Conservation (phyloP, 257 asterid genomes). For the Fraxinus anomala region DNA sequence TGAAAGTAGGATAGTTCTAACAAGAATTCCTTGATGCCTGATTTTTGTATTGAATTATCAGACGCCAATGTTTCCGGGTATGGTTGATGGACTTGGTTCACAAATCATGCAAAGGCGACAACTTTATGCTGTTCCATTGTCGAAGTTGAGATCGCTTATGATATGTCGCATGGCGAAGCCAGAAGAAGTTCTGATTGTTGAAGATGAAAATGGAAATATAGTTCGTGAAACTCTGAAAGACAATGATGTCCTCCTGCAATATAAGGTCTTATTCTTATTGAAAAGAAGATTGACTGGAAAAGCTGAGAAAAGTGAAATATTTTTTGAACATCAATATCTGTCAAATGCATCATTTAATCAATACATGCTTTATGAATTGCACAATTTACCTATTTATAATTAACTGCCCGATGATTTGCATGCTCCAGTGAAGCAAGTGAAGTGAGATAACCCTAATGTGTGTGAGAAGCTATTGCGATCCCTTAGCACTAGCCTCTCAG, state of each 20-base stretch:
- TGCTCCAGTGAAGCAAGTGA: background rate
- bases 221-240: conserved; percentile 99
- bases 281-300: background rate
- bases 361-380: background rate
- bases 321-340: background rate
- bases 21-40: conserved; percentile 17
- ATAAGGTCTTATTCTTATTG: conserved; percentile 54
- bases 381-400: background rate
- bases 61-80: conserved; percentile 71
- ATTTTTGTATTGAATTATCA: conserved; percentile 41
- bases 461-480: background rate
- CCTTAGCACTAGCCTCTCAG: background rate
- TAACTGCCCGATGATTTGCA: background rate
- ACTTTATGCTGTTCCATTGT: conserved; percentile 87
- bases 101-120: conserved; percentile 83
- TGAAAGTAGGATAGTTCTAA: background rate
- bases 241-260: conserved; percentile 94
- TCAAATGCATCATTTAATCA: too few species aligned
- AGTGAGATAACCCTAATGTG: background rate
- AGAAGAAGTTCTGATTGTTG: conserved; percentile 96
- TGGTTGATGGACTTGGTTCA: conserved; percentile 49
- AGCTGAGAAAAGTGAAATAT: background rate
- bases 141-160: conserved; percentile 88
- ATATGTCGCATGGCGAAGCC: conserved; percentile 99
- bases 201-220: conserved; percentile 97